Conservation (phyloP, 2,329 filamentous ascomycete genomes). For the Aspergillus hortae region DNA sequence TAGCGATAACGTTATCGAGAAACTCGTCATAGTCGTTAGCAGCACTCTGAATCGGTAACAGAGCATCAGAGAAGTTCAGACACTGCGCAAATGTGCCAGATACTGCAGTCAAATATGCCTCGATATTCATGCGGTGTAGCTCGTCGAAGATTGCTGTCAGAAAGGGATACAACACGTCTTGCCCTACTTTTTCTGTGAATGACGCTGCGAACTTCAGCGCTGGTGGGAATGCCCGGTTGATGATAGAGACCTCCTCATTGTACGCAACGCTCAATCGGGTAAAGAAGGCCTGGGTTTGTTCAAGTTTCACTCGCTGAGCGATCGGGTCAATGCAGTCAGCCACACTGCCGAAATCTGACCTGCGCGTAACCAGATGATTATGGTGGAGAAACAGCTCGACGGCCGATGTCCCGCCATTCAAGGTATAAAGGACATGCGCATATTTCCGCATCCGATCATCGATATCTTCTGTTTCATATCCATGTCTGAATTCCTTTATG, state of each 20-base stretch:
- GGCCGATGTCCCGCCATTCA: conserved; percentile 76
- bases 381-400: conserved; percentile 86
- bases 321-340: conserved; percentile 75
- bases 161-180: conserved; percentile 82
- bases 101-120: conserved; percentile 78
- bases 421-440: conserved; percentile 74
- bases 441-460: conserved; percentile 87
- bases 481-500: conserved; percentile 86
- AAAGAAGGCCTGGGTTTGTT: conserved; percentile 80
- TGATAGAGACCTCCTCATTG: conserved; percentile 76
- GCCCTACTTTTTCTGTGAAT: conserved; percentile 76
- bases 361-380: conserved; percentile 76
- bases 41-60: conserved; percentile 62
- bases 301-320: conserved; percentile 67
- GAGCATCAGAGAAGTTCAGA: conserved; percentile 68
- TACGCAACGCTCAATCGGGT: conserved; percentile 68
- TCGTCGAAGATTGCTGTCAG: conserved; percentile 82
- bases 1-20: conserved; percentile 64
- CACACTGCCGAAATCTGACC: conserved; percentile 67
- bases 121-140: conserved; percentile 69
- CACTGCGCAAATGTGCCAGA: conserved; percentile 86
- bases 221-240: conserved; percentile 77
- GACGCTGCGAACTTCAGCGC: conserved; percentile 67
- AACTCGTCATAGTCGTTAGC: conserved; percentile 60
- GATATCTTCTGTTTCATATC: conserved; percentile 83